Evolutionary conservation across 306 rosid species (phyloP).

Genomic region (Prunus fruticosa): DNA sequence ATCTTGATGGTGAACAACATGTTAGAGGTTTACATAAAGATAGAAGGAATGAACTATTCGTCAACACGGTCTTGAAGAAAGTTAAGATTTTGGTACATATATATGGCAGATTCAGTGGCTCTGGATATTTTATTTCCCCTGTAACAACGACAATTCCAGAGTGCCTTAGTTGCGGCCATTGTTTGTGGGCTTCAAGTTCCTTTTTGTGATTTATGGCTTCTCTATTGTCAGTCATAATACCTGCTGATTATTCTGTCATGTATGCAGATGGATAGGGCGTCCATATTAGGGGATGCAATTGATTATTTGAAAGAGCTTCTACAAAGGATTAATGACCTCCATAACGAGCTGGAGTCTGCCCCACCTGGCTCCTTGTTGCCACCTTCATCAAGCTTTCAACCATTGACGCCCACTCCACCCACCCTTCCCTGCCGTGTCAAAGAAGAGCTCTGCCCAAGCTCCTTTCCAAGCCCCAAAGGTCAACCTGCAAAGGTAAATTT

Average conservation of each 20-base stretch:
- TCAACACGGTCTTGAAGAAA: background rate
- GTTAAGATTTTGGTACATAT: background rate
- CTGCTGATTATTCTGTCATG: slow-evolving; percentile 9
- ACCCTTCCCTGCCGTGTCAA: slow-evolving; percentile 75
- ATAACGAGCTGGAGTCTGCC: slow-evolving; percentile 74
- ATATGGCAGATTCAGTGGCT: background rate
- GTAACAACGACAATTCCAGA: background rate
- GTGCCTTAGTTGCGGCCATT: background rate
- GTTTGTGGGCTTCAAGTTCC: background rate
- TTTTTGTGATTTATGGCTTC: slow-evolving; percentile 1
- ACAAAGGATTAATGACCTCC: slow-evolving; percentile 83
- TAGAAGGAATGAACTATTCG: background rate
- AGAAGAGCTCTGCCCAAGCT: slow-evolving; percentile 73
- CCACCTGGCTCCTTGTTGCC: slow-evolving; percentile 61
- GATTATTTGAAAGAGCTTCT: slow-evolving; percentile 90
- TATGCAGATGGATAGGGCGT: slow-evolving; percentile 89
- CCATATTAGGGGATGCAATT: slow-evolving; percentile 93
- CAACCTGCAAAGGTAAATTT: slow-evolving; percentile 70
- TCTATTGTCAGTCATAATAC: background rate
- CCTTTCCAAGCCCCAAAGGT: slow-evolving; percentile 63
- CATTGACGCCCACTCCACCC: slow-evolving; percentile 70
- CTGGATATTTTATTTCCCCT: background rate
- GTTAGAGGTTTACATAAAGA: background rate
- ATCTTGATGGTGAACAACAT: background rate
- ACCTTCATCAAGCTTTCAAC: slow-evolving; percentile 63